Evolutionary conservation across 2,329 filamentous ascomycete species (phyloP).

Genomic region (Atkinsonella hypoxylon): DNA sequence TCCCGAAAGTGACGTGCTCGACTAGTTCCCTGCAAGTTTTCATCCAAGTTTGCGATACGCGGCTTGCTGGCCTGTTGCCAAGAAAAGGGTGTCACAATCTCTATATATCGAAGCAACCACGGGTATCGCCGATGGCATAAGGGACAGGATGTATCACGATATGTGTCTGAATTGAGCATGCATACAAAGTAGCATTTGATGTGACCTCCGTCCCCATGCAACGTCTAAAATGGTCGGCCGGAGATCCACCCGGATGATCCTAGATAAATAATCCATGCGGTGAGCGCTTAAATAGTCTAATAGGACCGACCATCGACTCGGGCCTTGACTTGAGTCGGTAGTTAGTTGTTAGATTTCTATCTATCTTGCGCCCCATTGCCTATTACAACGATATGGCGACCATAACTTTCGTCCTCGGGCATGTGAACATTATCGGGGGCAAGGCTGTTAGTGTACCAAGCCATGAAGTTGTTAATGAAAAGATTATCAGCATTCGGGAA

Average conservation of each 20-base stretch:
- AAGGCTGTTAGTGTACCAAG: neutral
- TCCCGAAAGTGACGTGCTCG: constrained; percentile 1
- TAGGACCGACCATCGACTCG: neutral
- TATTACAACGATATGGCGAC: neutral
- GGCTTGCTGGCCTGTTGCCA: too few species aligned
- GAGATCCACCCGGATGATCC: neutral
- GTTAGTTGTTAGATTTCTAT: neutral
- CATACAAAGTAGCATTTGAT: neutral
- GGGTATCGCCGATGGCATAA: neutral
- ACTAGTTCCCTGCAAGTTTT: too few species aligned
- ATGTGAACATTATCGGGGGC: neutral
- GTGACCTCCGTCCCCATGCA: neutral
- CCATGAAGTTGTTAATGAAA: neutral
- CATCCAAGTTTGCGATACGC: too few species aligned
- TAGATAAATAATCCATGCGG: neutral
- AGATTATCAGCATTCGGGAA: neutral
- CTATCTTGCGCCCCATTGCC: neutral
- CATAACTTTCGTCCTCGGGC: neutral
- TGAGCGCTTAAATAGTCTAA: neutral
- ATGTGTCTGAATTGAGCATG: neutral
- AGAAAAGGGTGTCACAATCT: too few species aligned
- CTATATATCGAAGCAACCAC: neutral
- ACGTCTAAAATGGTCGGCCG: neutral
- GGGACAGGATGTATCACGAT: neutral
- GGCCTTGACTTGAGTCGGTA: neutral